Conservation (phyloP, 345 rosid species). For the Raphanus raphanistrum region DNA sequence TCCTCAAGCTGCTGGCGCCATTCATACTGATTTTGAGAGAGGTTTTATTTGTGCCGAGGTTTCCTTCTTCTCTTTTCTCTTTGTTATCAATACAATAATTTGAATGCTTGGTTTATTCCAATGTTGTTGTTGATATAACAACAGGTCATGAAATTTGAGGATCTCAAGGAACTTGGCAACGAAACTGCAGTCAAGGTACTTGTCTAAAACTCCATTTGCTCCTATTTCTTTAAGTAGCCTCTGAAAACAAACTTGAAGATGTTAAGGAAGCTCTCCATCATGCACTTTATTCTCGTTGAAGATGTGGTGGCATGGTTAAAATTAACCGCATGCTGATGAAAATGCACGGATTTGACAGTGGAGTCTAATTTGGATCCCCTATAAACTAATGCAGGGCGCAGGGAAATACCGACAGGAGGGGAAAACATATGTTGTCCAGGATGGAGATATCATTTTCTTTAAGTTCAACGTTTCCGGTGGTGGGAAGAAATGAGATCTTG, state of each 20-base stretch:
- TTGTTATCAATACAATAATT: conserved; percentile 1
- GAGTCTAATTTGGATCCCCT: not conserved
- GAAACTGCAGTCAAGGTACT: conserved; percentile 92
- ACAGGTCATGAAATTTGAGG: conserved; percentile 96
- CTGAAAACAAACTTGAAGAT: not conserved
- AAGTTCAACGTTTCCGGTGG: conserved; percentile 98
- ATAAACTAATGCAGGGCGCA: conserved; percentile 56
- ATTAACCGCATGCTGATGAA: not conserved
- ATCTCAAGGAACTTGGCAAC: conserved; percentile 88
- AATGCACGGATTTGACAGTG: not conserved
- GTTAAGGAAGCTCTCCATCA: not conserved
- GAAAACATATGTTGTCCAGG: conserved; percentile 91
- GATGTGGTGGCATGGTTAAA: conserved; percentile 6
- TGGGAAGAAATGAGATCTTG: conserved; percentile 77
- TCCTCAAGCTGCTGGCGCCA: conserved; percentile 97
- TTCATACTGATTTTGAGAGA: conserved; percentile 92
- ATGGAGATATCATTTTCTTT: conserved; percentile 91
- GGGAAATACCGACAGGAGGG: conserved; percentile 97
- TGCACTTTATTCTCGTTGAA: not conserved
- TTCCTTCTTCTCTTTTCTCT: conserved; percentile 22
- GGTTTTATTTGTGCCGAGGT: conserved; percentile 99
- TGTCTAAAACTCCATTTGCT: not conserved
- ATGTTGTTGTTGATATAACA: conserved; percentile 27
- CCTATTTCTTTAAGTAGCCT: not conserved
- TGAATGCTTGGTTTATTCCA: conserved; percentile 16